Base-by-base conservation (phyloP, 441 rosid genomes). In the Biscutella laevigata region DNA sequence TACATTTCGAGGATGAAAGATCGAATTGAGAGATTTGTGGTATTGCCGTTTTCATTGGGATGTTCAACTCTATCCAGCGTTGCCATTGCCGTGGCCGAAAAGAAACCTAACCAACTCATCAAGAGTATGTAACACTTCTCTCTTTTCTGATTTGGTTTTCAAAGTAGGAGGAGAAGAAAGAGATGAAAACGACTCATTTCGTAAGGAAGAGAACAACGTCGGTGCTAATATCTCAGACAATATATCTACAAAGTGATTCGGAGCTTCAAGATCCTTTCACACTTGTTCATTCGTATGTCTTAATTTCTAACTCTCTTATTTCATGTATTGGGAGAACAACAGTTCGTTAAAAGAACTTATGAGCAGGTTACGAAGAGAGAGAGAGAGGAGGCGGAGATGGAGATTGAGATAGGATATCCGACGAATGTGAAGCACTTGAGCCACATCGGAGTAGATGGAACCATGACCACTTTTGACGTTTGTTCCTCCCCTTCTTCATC, bases 341-440 rank as follows among this genome's bases (percentile, higher is more conserved):
- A n/a, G n/a, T n/a, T n/a, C n/a, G n/a, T n/a, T n/a, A n/a, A n/a
- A n/a, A n/a, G n/a, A n/a, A n/a, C n/a, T n/a, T 14, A 9, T 32
- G 52, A 36, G 0, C 57, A 73, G 78, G 67, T 55, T 74, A 66
- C 35, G 64, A 61, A 33, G 77, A 69, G 16, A n/a, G 58, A 64
- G 26, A 57, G 43, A 50, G 74, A 77, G 54, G 78, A 72, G 58
- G 66, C 52, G 45, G 83, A 79, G 50, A 35, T n/a, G 7, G 85
- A 78, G 44, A 61, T 84, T 65, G 71, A 82, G 53, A 84, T 84
- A 24, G 89, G 94, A 13, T 39, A 39, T 12, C 94, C 94, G 8
- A 84, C 87, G 21, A 87, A 84, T 62, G 94, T 82, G 61, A 82
- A 82, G 68, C 89, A 84, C 56, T 71, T 84, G 40, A 77, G 79